These are phyloP conservation scores for Wickerhamiella domercqiae DNA, from an alignment of 805 yeast genomes.

Conservation along the genomic window DNA sequence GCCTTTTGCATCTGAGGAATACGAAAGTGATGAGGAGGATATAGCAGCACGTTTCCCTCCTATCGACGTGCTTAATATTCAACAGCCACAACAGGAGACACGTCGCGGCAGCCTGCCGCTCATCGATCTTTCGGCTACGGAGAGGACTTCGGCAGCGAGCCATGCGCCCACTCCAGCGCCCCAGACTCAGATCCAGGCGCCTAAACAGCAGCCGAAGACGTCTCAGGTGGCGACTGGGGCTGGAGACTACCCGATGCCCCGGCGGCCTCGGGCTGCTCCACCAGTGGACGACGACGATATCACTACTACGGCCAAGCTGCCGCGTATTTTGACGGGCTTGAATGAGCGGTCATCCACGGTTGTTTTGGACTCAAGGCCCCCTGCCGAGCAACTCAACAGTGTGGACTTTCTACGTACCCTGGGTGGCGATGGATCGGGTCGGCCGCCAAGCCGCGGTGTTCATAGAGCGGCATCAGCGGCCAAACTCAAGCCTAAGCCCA, in stretches of 20 bases:
- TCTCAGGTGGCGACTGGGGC: not conserved
- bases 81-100: not conserved
- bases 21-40: conserved; percentile 15
- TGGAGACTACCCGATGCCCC: conserved; percentile 3
- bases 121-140: not conserved
- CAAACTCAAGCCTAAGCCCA: too few species aligned
- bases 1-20: conserved; percentile 3
- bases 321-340: conserved; percentile 24
- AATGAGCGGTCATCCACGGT: conserved; percentile 23
- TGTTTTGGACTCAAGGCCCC: conserved; percentile 18
- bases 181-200: not conserved
- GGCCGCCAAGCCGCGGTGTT: not conserved
- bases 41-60: conserved; percentile 21
- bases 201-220: conserved; percentile 3
- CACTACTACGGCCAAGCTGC: conserved; percentile 16
- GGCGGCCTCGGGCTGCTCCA: conserved; percentile 1
- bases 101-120: not conserved
- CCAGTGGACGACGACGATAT: conserved; percentile 2
- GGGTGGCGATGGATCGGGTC: conserved; percentile 6
- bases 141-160: not conserved
- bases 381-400: conserved; percentile 22
- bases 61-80: conserved; percentile 21
- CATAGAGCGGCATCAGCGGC: not conserved
- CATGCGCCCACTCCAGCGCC: conserved; percentile 4
- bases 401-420: conserved; percentile 25